These are phyloP conservation scores for Aaosphaeria arxii DNA, from an alignment of 2,329 filamentous ascomycete genomes.

Conservation along the genomic window DNA sequence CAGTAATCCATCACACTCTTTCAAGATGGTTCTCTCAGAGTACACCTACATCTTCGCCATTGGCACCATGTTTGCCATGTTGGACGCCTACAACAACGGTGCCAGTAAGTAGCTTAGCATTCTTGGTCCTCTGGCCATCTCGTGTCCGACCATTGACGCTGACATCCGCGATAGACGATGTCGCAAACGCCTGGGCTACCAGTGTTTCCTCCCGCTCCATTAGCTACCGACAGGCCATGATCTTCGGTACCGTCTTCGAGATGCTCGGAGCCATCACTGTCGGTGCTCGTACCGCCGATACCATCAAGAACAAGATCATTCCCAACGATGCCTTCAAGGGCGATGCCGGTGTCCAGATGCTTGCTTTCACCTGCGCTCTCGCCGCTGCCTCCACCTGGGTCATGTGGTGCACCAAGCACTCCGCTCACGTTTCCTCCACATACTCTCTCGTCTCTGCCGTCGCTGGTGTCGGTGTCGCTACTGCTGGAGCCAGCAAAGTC, in stretches of 20 bases:
- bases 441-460: slow-evolving; percentile 52
- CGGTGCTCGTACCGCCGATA: slow-evolving; percentile 60
- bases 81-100: slow-evolving; percentile 77
- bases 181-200: slow-evolving; percentile 80
- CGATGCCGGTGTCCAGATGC: slow-evolving; percentile 48
- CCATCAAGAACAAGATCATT: slow-evolving; percentile 71
- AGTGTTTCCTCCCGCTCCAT: slow-evolving; percentile 77
- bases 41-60: slow-evolving; percentile 73
- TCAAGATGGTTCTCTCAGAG: slow-evolving; percentile 45
- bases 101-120: slow-evolving; percentile 57
- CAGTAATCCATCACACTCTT: neutral
- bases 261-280: slow-evolving; percentile 46
- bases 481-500: slow-evolving; percentile 54
- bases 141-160: neutral
- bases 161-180: slow-evolving; percentile 58
- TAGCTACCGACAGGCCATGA: slow-evolving; percentile 62
- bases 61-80: slow-evolving; percentile 71
- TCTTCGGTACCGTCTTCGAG: slow-evolving; percentile 46
- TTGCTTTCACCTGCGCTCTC: slow-evolving; percentile 57
- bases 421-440: slow-evolving; percentile 62
- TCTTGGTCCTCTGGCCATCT: neutral
- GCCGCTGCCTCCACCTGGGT: slow-evolving; percentile 69
- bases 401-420: slow-evolving; percentile 76
- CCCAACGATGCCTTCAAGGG: slow-evolving; percentile 45
- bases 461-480: slow-evolving; percentile 49